Evolutionary conservation across 2,329 filamentous ascomycete genomes (phyloP).

Genomic region (Penicillium hordei): DNA sequence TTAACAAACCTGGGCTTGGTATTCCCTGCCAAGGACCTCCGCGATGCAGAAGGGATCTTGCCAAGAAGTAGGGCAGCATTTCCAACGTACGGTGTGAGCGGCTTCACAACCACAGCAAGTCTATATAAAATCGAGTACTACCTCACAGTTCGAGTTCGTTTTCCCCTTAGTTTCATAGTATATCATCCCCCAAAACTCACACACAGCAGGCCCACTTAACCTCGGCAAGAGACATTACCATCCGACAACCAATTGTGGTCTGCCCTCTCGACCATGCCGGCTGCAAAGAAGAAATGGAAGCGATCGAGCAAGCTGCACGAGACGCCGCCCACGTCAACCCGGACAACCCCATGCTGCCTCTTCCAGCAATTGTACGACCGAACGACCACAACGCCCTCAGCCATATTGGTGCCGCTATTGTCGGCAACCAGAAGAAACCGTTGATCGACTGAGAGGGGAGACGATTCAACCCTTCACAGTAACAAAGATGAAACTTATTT

Average conservation of each 20-base stretch:
- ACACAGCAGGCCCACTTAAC: constrained; percentile 74
- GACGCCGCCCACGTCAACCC: constrained; percentile 85
- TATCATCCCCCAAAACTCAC: constrained; percentile 18
- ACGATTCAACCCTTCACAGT: constrained; percentile 15
- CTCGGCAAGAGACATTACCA: constrained; percentile 79
- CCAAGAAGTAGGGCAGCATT: constrained; percentile 82
- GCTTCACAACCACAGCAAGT: constrained; percentile 90
- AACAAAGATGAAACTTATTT: constrained; percentile 20
- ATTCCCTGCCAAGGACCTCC: constrained; percentile 84
- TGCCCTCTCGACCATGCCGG: constrained; percentile 92
- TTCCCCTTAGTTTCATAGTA: constrained; percentile 2
- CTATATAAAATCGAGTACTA: constrained; percentile 99
- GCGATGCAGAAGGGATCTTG: constrained; percentile 84
- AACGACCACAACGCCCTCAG: constrained; percentile 66
- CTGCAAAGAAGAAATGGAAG: constrained; percentile 98
- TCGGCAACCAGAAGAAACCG: constrained; percentile 62
- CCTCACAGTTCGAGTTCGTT: constrained; percentile 80
- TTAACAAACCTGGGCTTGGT: constrained; percentile 88
- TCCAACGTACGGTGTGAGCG: constrained; percentile 81
- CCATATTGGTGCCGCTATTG: constrained; percentile 61
- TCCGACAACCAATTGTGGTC: constrained; percentile 91
- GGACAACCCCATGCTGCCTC: constrained; percentile 89
- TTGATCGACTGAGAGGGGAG: constrained; percentile 60
- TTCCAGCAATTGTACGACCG: constrained; percentile 75
- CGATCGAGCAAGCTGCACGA: constrained; percentile 92